Percentiles rank a stretch among this genome's conserved stretches.
These are phyloP conservation scores for Beverwykella pulmonaria DNA, from an alignment of 495 filamentous ascomycete genomes.

Conservation along the genomic window DNA sequence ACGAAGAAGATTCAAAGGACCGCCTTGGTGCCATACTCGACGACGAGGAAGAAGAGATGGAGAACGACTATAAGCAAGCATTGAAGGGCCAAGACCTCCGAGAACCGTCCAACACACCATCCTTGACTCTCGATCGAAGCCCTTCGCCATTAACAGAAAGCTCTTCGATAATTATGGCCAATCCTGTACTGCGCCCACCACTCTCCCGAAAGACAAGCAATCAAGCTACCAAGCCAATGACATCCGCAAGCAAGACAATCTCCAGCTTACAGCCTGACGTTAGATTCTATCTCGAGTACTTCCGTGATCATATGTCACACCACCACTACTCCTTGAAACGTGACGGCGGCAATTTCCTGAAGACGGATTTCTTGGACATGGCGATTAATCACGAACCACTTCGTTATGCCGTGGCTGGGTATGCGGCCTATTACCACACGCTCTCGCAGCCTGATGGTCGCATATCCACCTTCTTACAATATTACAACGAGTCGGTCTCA, in stretches of 20 bases:
- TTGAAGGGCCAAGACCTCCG: conserved; percentile 15
- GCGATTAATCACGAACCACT: conserved; percentile 81
- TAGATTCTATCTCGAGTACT: conserved; percentile 77
- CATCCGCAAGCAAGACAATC: conserved; percentile 1
- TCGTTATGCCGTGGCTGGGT: conserved; percentile 86
- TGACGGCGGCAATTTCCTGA: conserved; percentile 70
- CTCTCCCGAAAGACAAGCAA: conserved; percentile 27
- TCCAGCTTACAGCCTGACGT: conserved; percentile 54
- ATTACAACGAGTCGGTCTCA: conserved; percentile 84
- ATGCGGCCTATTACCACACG: conserved; percentile 83
- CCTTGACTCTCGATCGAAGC: conserved; percentile 39
- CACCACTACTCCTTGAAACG: conserved; percentile 79
- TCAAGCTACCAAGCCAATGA: conserved; percentile 31
- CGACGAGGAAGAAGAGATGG: conserved; percentile 61
- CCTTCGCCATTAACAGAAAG: conserved; percentile 43
- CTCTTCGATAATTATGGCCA: conserved; percentile 23
- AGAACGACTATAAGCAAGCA: conserved; percentile 38
- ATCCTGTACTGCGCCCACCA: not conserved
- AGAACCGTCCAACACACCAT: conserved; percentile 41
- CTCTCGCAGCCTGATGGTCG: conserved; percentile 67
- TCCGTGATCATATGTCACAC: conserved; percentile 70
- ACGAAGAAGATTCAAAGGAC: conserved; percentile 54
- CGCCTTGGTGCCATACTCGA: conserved; percentile 66
- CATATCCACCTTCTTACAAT: conserved; percentile 80
- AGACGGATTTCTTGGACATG: conserved; percentile 66